Conservation (phyloP, 2,329 filamentous ascomycete species). For the Aspergillus sp. region DNA sequence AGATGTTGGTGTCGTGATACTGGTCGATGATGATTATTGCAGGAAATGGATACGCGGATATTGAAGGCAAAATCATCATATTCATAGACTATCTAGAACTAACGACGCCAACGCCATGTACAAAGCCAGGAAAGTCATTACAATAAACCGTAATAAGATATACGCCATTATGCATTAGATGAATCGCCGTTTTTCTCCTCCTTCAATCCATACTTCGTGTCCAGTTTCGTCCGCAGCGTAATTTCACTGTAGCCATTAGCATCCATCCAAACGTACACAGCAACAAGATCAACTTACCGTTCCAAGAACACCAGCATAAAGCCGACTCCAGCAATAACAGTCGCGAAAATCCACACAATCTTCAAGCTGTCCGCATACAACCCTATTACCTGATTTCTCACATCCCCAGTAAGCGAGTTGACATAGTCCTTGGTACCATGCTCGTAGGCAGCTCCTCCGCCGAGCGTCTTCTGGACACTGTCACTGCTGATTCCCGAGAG, state of each 20-base stretch:
- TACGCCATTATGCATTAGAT: no score
- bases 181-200: not conserved
- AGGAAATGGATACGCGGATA: no score
- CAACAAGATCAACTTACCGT: not conserved
- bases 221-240: not conserved
- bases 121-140: no score
- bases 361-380: conserved; percentile 39
- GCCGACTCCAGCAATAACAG: conserved; percentile 34
- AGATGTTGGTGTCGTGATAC: no score
- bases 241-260: conserved; percentile 25
- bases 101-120: no score
- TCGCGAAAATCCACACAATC: conserved; percentile 41
- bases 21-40: no score
- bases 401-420: not conserved
- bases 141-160: no score
- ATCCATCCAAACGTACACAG: no score
- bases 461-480: conserved; percentile 10
- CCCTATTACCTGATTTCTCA: conserved; percentile 30
- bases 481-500: conserved; percentile 14
- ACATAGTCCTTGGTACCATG: conserved; percentile 14
- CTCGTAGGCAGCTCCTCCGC: conserved; percentile 26
- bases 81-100: no score
- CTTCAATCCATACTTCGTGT: not conserved
- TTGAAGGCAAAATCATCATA: no score
- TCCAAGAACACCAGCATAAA: conserved; percentile 40